Evolutionary conservation across 129 eudicot species (phyloP), one percentile per base, ranked within the genome.

Genomic region (Calendula officinalis): DNA sequence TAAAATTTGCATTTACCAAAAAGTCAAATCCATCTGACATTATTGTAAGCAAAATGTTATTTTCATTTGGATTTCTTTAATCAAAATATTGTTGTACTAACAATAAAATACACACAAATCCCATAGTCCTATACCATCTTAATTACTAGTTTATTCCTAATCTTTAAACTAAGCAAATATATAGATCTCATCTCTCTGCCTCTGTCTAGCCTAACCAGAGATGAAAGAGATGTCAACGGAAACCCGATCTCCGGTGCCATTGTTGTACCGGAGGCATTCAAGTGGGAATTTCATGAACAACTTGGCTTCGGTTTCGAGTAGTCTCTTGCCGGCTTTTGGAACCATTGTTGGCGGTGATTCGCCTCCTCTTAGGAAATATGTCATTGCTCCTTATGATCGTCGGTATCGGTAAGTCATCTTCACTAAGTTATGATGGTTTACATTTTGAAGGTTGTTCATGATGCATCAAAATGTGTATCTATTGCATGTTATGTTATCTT

Each of bases 261-360:
- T 81, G 75, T 27, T 87, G 51, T 76, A 60, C 74, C 68, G 83
- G 75, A 67, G 87, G 62, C 85, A 79, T 22, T 80, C 89, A 7
- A 80, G 81, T 15, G 80, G 78, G 1, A 83, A 89, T 15, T 64
- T 82, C 11, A 69, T 60, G 64, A 78, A 71, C 34, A 89, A 85
- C 69, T 36, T 85, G 67, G 86, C 87, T 0, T 76, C 96, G 0
- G 80, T 85, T 15, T 89, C 96, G 15, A 89, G 94, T 73, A 89
- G 96, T 69, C 57, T 89, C 40, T 70, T 89, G 74, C 94, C 96
- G 34, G 94, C 96, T 72, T 89, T 89, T 48, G 96, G 96, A 8
- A 89, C 96, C 0, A 64, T 78, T 27, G 87, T 85, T 35, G 89
- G 89, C 38, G 94, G 80, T 7, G 85, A 78, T 57, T 61, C 84